Base-by-base conservation (phyloP, 1,139 yeast species). In the Debaryomyces subglobosus region DNA sequence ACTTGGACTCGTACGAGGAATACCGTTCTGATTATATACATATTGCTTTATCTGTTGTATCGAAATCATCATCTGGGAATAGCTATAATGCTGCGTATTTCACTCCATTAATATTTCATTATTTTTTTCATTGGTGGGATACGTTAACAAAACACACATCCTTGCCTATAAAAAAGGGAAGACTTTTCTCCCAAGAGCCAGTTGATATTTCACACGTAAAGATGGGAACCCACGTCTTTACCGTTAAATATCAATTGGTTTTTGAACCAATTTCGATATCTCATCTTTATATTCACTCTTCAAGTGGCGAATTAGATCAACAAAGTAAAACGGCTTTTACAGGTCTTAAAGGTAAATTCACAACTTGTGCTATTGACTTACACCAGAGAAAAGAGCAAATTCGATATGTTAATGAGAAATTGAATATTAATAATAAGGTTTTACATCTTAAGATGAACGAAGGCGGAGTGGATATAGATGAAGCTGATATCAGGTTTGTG, bases 71-170 rank as follows among this genome's bases (percentile, higher is more conserved):
- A 1, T 56, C 58, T 3, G 75, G 72, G 0, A 64, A 67, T 46
- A 63, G 87, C 1, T 82, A 81, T 58, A 92, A 91, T 65, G 78
- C 91, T 1, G 80, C 86, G 13, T 95, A 91, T 63, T 68, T 92
- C 38, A 78, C 96, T 0, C 97, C 97, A 0, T 67, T 76, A 35
- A 77, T 86, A 0, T 72, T 90, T 53, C 67, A 70, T 10, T 87
- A 87, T 57, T 92, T 92, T 70, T 82, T 81, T 59, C 68, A 71
- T 36, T 94, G 98, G 98, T 91, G 97, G 96, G 69, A 76, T 44
- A 77, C 86, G 47, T 83, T 94, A 59, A 82, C 86, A 23, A 82
- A 89, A 40, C 79, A 81, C 29, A 71, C 86, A 27, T 85, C 96
- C 4, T 71, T 89, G 33, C 97, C 98, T 0, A 78, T 89, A 3